A percentile compares a stretch with the other conserved stretches of the same genome.
These are phyloP conservation scores for Dendrocalamus sinicus DNA, from an alignment of 176 grass and related monocot genomes.

Conservation along the genomic window DNA sequence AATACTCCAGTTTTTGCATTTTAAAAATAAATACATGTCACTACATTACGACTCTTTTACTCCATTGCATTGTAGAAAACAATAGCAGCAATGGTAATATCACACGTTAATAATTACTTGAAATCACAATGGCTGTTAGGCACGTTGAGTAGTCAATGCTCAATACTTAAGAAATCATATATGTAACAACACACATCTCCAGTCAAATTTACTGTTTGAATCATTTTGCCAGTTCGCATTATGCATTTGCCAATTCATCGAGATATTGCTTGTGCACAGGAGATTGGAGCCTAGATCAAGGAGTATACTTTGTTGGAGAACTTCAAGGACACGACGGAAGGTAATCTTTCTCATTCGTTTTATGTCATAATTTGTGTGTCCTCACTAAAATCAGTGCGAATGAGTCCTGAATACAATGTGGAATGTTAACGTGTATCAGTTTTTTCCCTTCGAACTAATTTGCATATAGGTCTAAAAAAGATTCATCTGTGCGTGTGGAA, in stretches of 20 bases:
- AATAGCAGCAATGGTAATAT: background rate
- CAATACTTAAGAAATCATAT: slow-evolving; percentile 2
- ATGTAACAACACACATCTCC: background rate
- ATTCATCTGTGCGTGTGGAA: slow-evolving; percentile 12
- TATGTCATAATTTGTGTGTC: background rate
- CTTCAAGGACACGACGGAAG: slow-evolving; percentile 62
- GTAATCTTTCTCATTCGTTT: slow-evolving; percentile 48
- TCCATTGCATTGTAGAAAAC: background rate
- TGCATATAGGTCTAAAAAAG: background rate
- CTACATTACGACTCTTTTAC: background rate
- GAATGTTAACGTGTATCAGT: slow-evolving; percentile 28
- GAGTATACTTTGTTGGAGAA: slow-evolving; percentile 78
- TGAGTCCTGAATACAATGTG: slow-evolving; percentile 31
- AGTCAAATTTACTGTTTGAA: slow-evolving; percentile 21
- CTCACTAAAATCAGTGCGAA: slow-evolving; percentile 9
- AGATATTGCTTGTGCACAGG: slow-evolving; percentile 58
- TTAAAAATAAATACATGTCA: slow-evolving; percentile 34
- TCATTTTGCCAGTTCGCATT: slow-evolving; percentile 22
- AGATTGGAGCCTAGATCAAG: slow-evolving; percentile 90
- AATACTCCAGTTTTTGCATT: background rate
- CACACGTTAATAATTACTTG: background rate
- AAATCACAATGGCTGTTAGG: slow-evolving; percentile 21
- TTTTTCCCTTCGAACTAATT: slow-evolving; percentile 6
- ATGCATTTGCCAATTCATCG: slow-evolving; percentile 27
- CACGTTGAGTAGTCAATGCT: slow-evolving; percentile 5